Evolutionary conservation across 2,329 filamentous ascomycete genomes (phyloP), one percentile per base, ranked within the genome.

Genomic region (Aspergillus fumigatus): DNA sequence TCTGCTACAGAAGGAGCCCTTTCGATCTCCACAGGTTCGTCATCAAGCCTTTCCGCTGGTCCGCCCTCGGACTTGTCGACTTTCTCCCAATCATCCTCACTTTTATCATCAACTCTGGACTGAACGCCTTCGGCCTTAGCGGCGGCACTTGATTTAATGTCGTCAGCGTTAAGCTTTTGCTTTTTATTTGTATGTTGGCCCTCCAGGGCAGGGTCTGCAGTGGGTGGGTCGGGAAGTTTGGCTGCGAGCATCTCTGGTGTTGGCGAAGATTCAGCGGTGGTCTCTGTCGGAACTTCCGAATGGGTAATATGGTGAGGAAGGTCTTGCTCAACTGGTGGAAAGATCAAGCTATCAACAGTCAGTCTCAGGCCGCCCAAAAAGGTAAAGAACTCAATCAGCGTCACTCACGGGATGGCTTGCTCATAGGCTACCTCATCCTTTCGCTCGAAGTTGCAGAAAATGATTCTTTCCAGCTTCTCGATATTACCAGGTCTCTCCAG

Each of bases 401-500:
- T 19, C 21, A 84, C 88, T 80, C 75, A 96, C 92, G 92, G 89
- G 10, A 96, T 73, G 38, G 80, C 75, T 25, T 82, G 65, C 52
- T 86, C 79, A 71, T 97, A 97, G 0, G 88, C 87, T 41, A 77
- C 73, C 57, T 88, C 84, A 65, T 97, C 92, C 74, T 92, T 92
- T 53, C 79, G 72, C 70, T 89, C 80, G 72, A 96, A 97, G 17
- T 87, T 89, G 67, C 92, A 92, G 75, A 97, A 96, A 19, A 96
- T 81, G 11, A 97, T 83, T 64, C 85, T 84, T 48, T 90, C 84
- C 29, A 97, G 67, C 65, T 69, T 78, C 63, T 63, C 75, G 59
- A 62, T 76, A 50, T 71, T 70, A 9, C 66, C 65, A 6, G 69
- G 66, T 4, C 61, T 70, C 10, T 80, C 78, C 25, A 88, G 64